Percentiles rank a stretch among this genome's conserved stretches.
phyloP scores from a whole-genome alignment of 169 alveolate genomes.

The Eimeria maxima region DNA sequence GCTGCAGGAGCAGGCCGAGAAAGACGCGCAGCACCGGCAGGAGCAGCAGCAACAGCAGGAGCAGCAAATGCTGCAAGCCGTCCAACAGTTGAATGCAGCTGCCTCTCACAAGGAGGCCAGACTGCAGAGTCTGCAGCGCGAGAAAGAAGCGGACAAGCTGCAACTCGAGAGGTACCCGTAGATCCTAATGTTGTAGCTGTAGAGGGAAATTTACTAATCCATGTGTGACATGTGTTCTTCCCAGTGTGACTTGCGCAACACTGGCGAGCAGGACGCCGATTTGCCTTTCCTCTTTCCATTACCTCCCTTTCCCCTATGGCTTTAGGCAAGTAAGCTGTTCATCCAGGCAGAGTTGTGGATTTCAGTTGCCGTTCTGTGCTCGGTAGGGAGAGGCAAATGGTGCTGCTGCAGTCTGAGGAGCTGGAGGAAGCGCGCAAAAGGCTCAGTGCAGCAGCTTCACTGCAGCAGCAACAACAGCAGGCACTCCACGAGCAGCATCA shows the following conservation, averaged over 20 bases:
- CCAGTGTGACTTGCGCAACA: background rate
- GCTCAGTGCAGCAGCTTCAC: constrained; percentile 31
- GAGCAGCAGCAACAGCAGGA: constrained; percentile 64
- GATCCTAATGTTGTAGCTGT: background rate
- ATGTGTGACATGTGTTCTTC: background rate
- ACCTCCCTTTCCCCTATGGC: background rate
- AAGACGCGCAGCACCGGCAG: constrained; percentile 26
- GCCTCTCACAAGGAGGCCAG: constrained; percentile 54
- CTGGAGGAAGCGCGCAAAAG: constrained; percentile 55
- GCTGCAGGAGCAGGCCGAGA: constrained; percentile 53
- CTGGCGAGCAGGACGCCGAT: background rate
- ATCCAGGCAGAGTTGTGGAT: background rate
- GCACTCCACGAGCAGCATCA: constrained; percentile 53
- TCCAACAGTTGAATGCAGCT: constrained; percentile 53
- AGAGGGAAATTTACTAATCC: background rate
- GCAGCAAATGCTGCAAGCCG: constrained; percentile 54
- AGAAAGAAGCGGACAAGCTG: constrained; percentile 44
- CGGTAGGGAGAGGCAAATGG: constrained; percentile 54
- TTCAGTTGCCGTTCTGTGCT: background rate
- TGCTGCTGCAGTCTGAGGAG: constrained; percentile 54
- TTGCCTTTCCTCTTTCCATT: background rate
- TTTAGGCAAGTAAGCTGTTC: background rate
- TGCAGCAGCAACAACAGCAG: constrained; percentile 64
- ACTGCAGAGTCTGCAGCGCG: constrained; percentile 46
- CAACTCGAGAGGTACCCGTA: constrained; percentile 47